These are phyloP conservation scores for Triangularia verruculosa DNA, from an alignment of 2,329 filamentous ascomycete species.

Conservation along the genomic window DNA sequence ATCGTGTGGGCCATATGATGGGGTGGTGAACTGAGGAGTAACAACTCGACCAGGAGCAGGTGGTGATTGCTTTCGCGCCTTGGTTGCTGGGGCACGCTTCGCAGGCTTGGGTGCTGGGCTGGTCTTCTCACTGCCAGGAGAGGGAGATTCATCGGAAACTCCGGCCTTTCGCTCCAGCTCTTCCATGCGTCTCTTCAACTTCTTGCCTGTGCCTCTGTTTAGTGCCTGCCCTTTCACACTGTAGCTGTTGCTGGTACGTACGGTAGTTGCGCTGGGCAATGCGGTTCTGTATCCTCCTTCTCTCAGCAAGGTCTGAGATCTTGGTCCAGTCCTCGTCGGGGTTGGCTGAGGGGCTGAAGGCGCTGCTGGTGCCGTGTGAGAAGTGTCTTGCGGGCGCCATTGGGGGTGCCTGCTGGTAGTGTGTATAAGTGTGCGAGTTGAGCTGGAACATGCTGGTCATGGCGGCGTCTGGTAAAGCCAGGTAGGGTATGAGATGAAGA, in stretches of 20 bases:
- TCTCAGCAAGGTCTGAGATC: slow-evolving; percentile 94
- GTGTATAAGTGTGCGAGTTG: slow-evolving; percentile 42
- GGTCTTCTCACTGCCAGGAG: slow-evolving; percentile 33
- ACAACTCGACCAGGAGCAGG: slow-evolving; percentile 39
- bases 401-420: slow-evolving; percentile 34
- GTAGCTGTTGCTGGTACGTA: slow-evolving; percentile 43
- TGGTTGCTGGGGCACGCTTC: slow-evolving; percentile 41
- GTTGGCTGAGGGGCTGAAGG: slow-evolving; percentile 90
- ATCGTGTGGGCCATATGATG: slow-evolving; percentile 59
- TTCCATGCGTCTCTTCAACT: slow-evolving; percentile 85
- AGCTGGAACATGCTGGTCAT: slow-evolving; percentile 41
- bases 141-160: slow-evolving; percentile 31
- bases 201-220: slow-evolving; percentile 63
- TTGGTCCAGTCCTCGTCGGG: slow-evolving; percentile 99
- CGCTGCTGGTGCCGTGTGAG: slow-evolving; percentile 81
- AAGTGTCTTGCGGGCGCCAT: slow-evolving; percentile 59
- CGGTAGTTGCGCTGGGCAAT: slow-evolving; percentile 98
- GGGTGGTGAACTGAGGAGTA: slow-evolving; percentile 53
- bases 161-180: slow-evolving; percentile 78
- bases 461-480: not conserved
- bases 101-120: slow-evolving; percentile 42
- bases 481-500: slow-evolving; percentile 5
- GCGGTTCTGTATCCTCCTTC: slow-evolving; percentile 91
- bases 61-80: slow-evolving; percentile 37
- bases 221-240: slow-evolving; percentile 16